Evolutionary conservation across 805 yeast species (phyloP).

Genomic region (Barnettozyma pratensis): DNA sequence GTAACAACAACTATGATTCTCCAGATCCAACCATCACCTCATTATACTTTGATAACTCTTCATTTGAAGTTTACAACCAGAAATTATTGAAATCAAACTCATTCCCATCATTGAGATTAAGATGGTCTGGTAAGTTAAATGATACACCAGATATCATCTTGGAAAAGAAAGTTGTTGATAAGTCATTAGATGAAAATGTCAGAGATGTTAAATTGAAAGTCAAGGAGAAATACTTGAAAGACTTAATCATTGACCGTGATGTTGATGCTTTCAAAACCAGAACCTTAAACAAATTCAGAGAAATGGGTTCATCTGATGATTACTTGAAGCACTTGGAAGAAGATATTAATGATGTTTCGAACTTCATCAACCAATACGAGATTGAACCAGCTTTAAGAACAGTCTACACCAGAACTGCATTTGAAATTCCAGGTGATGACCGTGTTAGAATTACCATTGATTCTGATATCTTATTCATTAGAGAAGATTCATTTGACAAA

Average conservation of each 20-base stretch:
- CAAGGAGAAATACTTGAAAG: slow-evolving; percentile 78
- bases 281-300: slow-evolving; percentile 55
- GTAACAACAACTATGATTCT: slow-evolving; percentile 29
- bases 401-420: slow-evolving; percentile 86
- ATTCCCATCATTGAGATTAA: slow-evolving; percentile 73
- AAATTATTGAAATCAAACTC: slow-evolving; percentile 66
- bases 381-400: slow-evolving; percentile 86
- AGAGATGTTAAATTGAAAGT: slow-evolving; percentile 62
- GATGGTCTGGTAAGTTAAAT: slow-evolving; percentile 84
- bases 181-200: slow-evolving; percentile 41
- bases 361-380: slow-evolving; percentile 56
- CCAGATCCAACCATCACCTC: slow-evolving; percentile 83
- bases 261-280: slow-evolving; percentile 40
- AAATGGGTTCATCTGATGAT: slow-evolving; percentile 50
- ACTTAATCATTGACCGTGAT: slow-evolving; percentile 55
- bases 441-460: slow-evolving; percentile 87
- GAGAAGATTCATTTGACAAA: slow-evolving; percentile 85
- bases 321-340: slow-evolving; percentile 46
- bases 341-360: slow-evolving; percentile 56
- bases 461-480: slow-evolving; percentile 77
- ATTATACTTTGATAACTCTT: slow-evolving; percentile 78
- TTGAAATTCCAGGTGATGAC: slow-evolving; percentile 97
- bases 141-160: slow-evolving; percentile 74
- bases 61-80: slow-evolving; percentile 81
- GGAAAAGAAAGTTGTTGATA: slow-evolving; percentile 74